A percentile compares a stretch with the other conserved stretches of the same genome.
Evolutionary conservation across 176 grass and related monocot genomes (phyloP).

Genomic region (Phoenix roebelenii): DNA sequence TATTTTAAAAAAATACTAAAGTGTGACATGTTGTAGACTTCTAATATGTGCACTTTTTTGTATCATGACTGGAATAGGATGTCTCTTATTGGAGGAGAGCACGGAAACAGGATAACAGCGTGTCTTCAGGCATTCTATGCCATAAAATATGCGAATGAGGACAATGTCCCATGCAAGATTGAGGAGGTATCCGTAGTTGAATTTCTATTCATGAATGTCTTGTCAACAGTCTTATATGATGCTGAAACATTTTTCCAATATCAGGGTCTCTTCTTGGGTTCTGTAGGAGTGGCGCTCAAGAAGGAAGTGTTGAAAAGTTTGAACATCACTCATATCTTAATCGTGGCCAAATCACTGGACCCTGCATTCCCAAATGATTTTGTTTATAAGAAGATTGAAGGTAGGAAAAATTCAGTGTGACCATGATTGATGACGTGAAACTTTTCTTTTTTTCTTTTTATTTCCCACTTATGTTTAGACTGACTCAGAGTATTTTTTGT

Average conservation of each 20-base stretch:
- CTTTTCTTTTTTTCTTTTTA: neutral
- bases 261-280: slow-evolving; percentile 84
- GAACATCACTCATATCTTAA: slow-evolving; percentile 71
- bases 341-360: slow-evolving; percentile 61
- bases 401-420: slow-evolving; percentile 17
- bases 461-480: no score
- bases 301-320: slow-evolving; percentile 54
- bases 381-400: slow-evolving; percentile 79
- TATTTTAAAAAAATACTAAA: no score
- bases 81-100: neutral
- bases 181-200: slow-evolving; percentile 25
- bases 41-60: no score
- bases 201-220: no score
- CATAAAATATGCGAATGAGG: slow-evolving; percentile 40
- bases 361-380: slow-evolving; percentile 65
- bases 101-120: slow-evolving; percentile 13
- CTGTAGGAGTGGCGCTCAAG: slow-evolving; percentile 63
- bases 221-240: no score
- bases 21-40: no score
- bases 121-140: slow-evolving; percentile 44
- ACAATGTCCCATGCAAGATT: slow-evolving; percentile 42
- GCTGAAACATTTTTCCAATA: no score
- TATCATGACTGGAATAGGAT: neutral
- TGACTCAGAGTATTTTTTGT: no score
- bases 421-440: neutral